Conservation (phyloP, 306 rosid species). For the Canavalia gladiata region DNA sequence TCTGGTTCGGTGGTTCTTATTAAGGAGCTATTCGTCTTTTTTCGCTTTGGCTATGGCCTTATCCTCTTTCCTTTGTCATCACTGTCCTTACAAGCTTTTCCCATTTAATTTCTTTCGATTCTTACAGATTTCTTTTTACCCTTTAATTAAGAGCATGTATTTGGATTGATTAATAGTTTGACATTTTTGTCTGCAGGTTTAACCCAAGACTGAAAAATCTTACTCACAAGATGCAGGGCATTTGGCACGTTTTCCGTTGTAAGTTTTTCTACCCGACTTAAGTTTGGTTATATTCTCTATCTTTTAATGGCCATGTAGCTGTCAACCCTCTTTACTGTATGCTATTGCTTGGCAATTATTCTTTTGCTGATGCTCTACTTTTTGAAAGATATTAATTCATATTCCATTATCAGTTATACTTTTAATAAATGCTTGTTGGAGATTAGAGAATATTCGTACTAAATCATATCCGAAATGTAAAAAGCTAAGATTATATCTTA, state of each 20-base stretch:
- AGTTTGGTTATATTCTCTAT: neutral
- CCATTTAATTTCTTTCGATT: neutral
- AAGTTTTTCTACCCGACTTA: slow-evolving; percentile 28
- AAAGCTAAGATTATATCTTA: neutral
- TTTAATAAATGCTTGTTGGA: neutral
- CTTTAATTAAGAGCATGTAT: neutral
- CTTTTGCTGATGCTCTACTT: neutral
- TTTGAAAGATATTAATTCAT: neutral
- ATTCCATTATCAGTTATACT: neutral
- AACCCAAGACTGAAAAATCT: neutral
- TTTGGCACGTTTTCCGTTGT: slow-evolving; percentile 27
- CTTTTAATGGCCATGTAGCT: neutral
- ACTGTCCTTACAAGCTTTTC: neutral
- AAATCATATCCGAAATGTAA: too few species aligned
- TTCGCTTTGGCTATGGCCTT: neutral
- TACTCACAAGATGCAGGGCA: neutral
- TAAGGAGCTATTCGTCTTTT: slow-evolving; percentile 19
- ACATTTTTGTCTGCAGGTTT: slow-evolving; percentile 56
- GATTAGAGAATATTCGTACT: neutral
- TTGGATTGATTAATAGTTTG: slow-evolving; percentile 32
- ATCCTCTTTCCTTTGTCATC: slow-evolving; percentile 22
- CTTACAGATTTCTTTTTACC: neutral
- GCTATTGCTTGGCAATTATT: neutral
- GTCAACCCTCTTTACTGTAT: neutral
- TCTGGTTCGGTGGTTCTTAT: slow-evolving; percentile 3